Percentiles rank a stretch among this genome's conserved stretches.
These are phyloP conservation scores for Nicotiana knightiana DNA, from an alignment of 257 asterid genomes.

Conservation along the genomic window DNA sequence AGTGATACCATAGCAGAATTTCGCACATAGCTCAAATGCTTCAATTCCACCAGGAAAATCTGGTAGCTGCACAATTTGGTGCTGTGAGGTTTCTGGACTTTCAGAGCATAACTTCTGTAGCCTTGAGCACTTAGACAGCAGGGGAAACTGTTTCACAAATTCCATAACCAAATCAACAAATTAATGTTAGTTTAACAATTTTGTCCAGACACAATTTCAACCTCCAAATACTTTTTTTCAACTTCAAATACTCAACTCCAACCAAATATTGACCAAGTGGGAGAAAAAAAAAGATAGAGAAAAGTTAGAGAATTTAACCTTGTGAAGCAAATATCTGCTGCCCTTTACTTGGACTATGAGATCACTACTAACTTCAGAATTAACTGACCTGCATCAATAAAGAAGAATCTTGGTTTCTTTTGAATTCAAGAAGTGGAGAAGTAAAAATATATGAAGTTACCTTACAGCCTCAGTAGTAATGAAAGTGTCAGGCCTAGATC, in stretches of 20 bases:
- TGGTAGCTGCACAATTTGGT: conserved; percentile 52
- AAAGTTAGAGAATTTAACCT: conserved; percentile 33
- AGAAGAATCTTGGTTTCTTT: not conserved
- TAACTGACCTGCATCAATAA: conserved; percentile 47
- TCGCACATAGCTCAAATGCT: conserved; percentile 82
- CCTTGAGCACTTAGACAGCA: conserved; percentile 65
- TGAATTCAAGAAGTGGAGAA: conserved; percentile 3
- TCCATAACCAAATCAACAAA: not conserved
- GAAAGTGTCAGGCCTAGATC: conserved; percentile 59
- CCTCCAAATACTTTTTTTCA: not conserved
- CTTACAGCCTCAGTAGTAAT: conserved; percentile 47
- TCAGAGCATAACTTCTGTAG: conserved; percentile 61
- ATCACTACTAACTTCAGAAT: conserved; percentile 69
- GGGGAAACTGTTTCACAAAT: conserved; percentile 61
- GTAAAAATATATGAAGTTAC: conserved; percentile 14
- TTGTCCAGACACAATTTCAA: not conserved
- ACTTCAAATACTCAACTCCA: not conserved
- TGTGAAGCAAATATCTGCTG: conserved; percentile 58
- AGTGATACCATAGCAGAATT: conserved; percentile 88
- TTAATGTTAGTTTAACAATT: not conserved
- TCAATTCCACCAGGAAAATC: conserved; percentile 85
- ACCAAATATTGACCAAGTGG: not conserved
- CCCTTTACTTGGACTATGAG: conserved; percentile 64
- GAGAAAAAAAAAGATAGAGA: not conserved
- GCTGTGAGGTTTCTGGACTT: conserved; percentile 43